phyloP scores from a whole-genome alignment of 2,329 filamentous ascomycete genomes.

The Arthrobotrys entomopaga region DNA sequence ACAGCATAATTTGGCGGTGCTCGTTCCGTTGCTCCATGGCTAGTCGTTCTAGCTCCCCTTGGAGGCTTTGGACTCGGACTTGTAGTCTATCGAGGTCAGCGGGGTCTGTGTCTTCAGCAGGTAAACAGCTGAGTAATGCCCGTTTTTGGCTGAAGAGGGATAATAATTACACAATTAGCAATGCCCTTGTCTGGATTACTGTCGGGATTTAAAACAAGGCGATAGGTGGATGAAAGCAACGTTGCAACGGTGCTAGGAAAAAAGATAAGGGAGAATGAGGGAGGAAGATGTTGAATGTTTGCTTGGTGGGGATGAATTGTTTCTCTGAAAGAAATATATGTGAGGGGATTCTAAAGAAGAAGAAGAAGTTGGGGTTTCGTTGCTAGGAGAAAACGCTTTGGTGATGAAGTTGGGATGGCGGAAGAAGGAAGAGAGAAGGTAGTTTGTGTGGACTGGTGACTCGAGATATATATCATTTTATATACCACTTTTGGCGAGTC shows the following conservation, averaged over 20 bases:
- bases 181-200: not conserved
- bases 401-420: not conserved
- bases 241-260: no score
- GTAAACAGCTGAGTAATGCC: constrained; percentile 35
- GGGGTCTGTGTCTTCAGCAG: constrained; percentile 25
- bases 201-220: not conserved
- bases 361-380: not conserved
- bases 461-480: no score
- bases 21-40: constrained; percentile 34
- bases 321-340: not conserved
- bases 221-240: no score
- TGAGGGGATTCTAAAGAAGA: not conserved
- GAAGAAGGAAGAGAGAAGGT: not conserved
- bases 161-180: constrained; percentile 9
- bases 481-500: no score
- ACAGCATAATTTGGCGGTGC: not conserved
- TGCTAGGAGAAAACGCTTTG: not conserved
- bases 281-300: not conserved
- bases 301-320: not conserved
- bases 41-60: constrained; percentile 28
- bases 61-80: constrained; percentile 28
- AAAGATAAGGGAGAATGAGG: no score
- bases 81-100: constrained; percentile 34
- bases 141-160: constrained; percentile 24
- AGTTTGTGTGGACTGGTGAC: not conserved